phyloP scores from a whole-genome alignment of 305 asterid genomes.

The Fraxinus greggii region DNA sequence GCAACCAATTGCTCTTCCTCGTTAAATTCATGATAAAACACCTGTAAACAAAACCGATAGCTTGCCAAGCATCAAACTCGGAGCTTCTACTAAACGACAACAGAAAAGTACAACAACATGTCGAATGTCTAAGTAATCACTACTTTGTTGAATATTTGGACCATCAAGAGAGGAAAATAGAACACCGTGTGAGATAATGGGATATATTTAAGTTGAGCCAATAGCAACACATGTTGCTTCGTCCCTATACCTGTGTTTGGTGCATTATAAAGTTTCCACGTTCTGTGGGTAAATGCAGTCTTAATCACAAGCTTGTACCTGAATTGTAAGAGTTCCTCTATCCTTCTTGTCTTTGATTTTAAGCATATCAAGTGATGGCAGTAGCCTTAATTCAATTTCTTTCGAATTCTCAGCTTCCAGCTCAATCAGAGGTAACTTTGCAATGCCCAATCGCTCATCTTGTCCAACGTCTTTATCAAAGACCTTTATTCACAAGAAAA shows the following conservation, averaged over 20 bases:
- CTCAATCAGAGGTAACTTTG: conserved; percentile 66
- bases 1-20: conserved; percentile 86
- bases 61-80: conserved; percentile 3
- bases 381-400: conserved; percentile 58
- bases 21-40: conserved; percentile 70
- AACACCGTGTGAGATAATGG: background rate
- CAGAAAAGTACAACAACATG: background rate
- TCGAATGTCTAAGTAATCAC: background rate
- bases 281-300: background rate
- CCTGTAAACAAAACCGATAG: conserved; percentile 43
- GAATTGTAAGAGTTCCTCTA: conserved; percentile 64
- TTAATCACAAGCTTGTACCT: conserved; percentile 34
- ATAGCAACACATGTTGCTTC: background rate
- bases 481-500: conserved; percentile 47
- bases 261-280: background rate
- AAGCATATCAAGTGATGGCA: conserved; percentile 85
- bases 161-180: background rate
- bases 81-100: background rate
- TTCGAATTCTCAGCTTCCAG: conserved; percentile 63
- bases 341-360: conserved; percentile 90
- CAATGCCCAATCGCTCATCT: conserved; percentile 75
- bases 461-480: conserved; percentile 90
- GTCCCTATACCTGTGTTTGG: background rate
- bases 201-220: background rate
- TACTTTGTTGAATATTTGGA: background rate